Conservation (phyloP, 495 filamentous ascomycete species). For the Penicillium odoratum region DNA sequence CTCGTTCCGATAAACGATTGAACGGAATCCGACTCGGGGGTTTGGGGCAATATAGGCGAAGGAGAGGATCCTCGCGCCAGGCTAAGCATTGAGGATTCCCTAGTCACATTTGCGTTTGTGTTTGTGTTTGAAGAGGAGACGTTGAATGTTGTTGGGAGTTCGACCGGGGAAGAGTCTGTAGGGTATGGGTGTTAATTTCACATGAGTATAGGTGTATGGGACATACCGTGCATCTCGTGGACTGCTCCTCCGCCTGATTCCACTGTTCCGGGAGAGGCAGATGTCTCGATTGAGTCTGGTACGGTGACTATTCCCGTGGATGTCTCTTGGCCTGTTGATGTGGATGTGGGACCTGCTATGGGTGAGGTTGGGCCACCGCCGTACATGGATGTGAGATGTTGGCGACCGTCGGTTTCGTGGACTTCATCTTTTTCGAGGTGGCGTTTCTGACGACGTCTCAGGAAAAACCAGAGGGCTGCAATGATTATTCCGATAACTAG, state of each 20-base stretch:
- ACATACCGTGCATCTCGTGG: slow-evolving; percentile 27
- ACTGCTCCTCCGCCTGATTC: slow-evolving; percentile 24
- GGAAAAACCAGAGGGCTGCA: slow-evolving; percentile 55
- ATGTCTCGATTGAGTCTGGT: slow-evolving; percentile 26
- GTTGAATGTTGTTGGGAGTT: slow-evolving; percentile 21
- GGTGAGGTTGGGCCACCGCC: slow-evolving; percentile 14
- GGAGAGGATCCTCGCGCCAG: slow-evolving; percentile 1
- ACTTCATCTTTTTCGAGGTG: neutral
- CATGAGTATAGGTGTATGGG: neutral
- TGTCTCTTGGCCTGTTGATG: slow-evolving; percentile 16
- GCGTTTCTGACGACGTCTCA: slow-evolving; percentile 39
- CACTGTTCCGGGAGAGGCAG: slow-evolving; percentile 18
- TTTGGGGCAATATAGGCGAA: slow-evolving; percentile 11
- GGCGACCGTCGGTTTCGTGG: slow-evolving; percentile 9
- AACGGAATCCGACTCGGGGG: slow-evolving; percentile 7
- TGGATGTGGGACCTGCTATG: slow-evolving; percentile 11
- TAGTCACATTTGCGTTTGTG: neutral
- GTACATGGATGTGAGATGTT: slow-evolving; percentile 16
- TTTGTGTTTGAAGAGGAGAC: neutral
- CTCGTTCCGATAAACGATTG: slow-evolving; percentile 1
- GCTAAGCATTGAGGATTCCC: neutral
- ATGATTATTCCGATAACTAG: slow-evolving; percentile 59
- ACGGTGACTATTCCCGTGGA: slow-evolving; percentile 1
- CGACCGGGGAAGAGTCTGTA: slow-evolving; percentile 22
- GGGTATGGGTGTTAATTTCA: neutral